Evolutionary conservation across 345 rosid genomes (phyloP), one percentile per base, ranked within the genome.

Genomic region (Boechera retrofracta): DNA sequence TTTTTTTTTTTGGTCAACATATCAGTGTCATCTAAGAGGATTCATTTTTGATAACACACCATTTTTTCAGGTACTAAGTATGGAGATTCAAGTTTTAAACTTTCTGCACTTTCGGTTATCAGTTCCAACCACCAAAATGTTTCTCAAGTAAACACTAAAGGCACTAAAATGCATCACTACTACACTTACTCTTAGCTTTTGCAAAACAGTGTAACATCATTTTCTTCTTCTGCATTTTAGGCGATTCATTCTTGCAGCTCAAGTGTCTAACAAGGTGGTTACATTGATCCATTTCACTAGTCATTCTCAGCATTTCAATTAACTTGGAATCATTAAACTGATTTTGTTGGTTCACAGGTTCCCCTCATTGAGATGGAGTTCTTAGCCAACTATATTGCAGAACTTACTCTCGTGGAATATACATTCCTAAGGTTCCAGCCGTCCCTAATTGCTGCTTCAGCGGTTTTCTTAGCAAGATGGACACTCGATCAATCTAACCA

Each of bases 401-500:
- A 91, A 78, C 39, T 91, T 62, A 88, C 88, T 61, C 96, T 91
- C 4, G 38, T 85, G 10, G 96, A 91, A 61, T 91, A 91, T 54
- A 81, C 73, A 76, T 89, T 89, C 79, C 78, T 88, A 26, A 85
- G 78, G 85, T 87, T 86, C 73, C 73, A 86, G 15, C 98, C 98
- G 5, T 93, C 98, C 10, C 69, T 83, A 12, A 62, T 85, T 29
- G 97, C 98, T 12, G 98, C 98, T 58, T 91, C 98, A 53, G 89
- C 92, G 5, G 93, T 93, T 42, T 86, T 91, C 72, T 86, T 93
- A 11, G 97, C 97, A 67, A 81, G 84, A 79, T 91, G 97, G 96
- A 89, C 91, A 1, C 90, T 93, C 15, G 62, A 83, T 61, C 98
- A 86, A 58, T 83, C 88, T 52, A 89, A 72, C 64, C 80, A 91